phyloP scores from a whole-genome alignment of 1,284 basidiomycete species.

The Ganoderma leucocontextum region DNA sequence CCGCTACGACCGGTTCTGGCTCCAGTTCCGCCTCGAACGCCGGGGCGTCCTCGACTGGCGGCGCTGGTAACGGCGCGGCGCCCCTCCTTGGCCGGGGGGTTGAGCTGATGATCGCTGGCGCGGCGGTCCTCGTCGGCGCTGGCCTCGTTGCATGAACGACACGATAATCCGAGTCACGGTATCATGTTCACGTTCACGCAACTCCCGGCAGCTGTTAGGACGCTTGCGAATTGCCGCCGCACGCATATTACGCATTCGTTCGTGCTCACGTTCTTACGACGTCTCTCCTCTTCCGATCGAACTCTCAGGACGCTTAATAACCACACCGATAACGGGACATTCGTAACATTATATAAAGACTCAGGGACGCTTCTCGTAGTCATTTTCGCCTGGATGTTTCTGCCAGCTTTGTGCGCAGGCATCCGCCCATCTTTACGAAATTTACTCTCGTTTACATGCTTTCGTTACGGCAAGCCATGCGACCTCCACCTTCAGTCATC shows the following conservation, averaged over 20 bases:
- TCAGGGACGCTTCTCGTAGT: background rate
- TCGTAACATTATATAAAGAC: background rate
- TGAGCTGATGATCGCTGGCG: conserved; percentile 22
- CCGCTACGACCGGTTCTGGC: conserved; percentile 1
- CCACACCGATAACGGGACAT: background rate
- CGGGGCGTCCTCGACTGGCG: conserved; percentile 2
- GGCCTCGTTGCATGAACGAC: conserved; percentile 20
- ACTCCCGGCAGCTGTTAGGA: background rate
- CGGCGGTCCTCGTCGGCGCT: conserved; percentile 26
- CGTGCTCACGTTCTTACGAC: background rate
- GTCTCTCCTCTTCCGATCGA: background rate
- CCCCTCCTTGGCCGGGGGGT: conserved; percentile 10
- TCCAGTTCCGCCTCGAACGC: conserved; percentile 9
- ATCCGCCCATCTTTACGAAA: too few species aligned
- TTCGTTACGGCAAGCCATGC: too few species aligned
- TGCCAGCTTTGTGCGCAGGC: too few species aligned
- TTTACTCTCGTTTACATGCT: too few species aligned
- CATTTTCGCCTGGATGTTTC: background rate
- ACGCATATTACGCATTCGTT: background rate
- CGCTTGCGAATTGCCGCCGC: background rate
- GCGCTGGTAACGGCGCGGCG: conserved; percentile 25
- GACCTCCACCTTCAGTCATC: too few species aligned
- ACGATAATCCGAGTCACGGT: background rate
- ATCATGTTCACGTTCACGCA: background rate
- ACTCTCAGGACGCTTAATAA: background rate